Conservation (phyloP, 1,284 basidiomycete genomes). For the Puccinia polysora region DNA sequence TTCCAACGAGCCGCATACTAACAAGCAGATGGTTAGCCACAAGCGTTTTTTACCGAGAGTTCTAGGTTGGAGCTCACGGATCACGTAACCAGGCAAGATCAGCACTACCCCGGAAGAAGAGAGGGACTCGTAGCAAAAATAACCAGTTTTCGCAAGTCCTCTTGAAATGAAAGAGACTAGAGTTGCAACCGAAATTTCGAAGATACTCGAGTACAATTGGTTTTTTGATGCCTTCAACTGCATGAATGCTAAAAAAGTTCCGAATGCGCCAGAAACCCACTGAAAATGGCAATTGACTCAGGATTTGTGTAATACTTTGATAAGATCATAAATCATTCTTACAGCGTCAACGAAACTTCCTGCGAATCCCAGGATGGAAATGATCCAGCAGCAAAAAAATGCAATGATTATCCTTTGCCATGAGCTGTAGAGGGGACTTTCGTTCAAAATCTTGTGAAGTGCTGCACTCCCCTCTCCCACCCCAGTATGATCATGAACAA, state of each 20-base stretch:
- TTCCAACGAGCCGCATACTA: conserved; percentile 72
- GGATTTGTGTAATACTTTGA: too few species aligned
- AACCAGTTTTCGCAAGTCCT: conserved; percentile 65
- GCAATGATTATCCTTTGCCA: conserved; percentile 65
- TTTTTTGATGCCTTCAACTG: conserved; percentile 72
- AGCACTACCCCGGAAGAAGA: conserved; percentile 53
- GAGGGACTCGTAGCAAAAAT: conserved; percentile 68
- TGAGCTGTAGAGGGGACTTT: conserved; percentile 57
- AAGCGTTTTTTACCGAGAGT: conserved; percentile 51
- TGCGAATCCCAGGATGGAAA: conserved; percentile 74
- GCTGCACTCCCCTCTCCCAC: conserved; percentile 63
- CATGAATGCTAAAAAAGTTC: conserved; percentile 67
- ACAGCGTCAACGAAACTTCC: conserved; percentile 71
- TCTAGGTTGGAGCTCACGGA: conserved; percentile 58
- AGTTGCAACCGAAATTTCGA: conserved; percentile 77
- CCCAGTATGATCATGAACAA: conserved; percentile 68
- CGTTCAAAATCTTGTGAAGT: conserved; percentile 62
- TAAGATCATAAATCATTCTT: too few species aligned
- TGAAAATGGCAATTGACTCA: too few species aligned
- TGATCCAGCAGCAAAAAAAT: conserved; percentile 65
- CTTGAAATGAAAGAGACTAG: conserved; percentile 74
- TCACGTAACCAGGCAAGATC: conserved; percentile 63
- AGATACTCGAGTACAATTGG: conserved; percentile 78
- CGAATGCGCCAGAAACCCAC: conserved; percentile 69
- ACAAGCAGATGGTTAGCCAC: conserved; percentile 50